phyloP scores from a whole-genome alignment of 2,329 filamentous ascomycete genomes.

The Penicillium sclerotigenum region DNA sequence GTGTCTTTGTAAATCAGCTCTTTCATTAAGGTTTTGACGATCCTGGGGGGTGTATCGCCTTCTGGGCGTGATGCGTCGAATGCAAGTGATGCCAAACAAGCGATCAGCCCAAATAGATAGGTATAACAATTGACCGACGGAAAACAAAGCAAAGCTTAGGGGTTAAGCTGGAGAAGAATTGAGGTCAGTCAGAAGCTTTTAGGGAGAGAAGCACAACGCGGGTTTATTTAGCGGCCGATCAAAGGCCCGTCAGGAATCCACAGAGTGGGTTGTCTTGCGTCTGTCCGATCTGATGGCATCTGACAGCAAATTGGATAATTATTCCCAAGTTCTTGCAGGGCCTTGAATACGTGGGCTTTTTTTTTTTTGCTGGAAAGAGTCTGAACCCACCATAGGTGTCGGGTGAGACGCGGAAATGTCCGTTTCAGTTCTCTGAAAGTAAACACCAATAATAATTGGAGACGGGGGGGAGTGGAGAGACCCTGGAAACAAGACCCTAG shows the following conservation, averaged over 20 bases:
- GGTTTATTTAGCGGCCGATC: slow-evolving; percentile 24
- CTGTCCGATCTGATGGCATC: slow-evolving; percentile 12
- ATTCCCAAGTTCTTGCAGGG: slow-evolving; percentile 11
- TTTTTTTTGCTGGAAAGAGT: background rate
- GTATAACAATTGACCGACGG: background rate
- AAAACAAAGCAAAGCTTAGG: slow-evolving; percentile 11
- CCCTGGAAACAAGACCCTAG: background rate
- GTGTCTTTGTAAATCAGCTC: slow-evolving; percentile 2
- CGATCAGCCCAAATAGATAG: slow-evolving; percentile 14
- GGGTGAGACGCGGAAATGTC: slow-evolving; percentile 6
- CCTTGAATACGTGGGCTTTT: background rate
- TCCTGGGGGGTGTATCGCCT: background rate
- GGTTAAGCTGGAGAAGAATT: slow-evolving; percentile 9
- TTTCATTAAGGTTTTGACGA: slow-evolving; percentile 15
- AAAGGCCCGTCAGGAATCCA: slow-evolving; percentile 22
- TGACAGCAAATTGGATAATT: slow-evolving; percentile 5
- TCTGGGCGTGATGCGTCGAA: slow-evolving; percentile 21
- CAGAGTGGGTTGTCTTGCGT: slow-evolving; percentile 17
- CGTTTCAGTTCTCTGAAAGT: slow-evolving; percentile 8
- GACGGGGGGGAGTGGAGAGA: slow-evolving; percentile 16
- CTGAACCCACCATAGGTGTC: background rate
- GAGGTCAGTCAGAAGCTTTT: slow-evolving; percentile 21
- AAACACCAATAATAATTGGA: slow-evolving; percentile 5
- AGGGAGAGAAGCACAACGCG: slow-evolving; percentile 16
- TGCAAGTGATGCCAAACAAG: slow-evolving; percentile 12